Base-by-base conservation (phyloP, 352 stramenopile genomes). In the Phytophthora parvispora region DNA sequence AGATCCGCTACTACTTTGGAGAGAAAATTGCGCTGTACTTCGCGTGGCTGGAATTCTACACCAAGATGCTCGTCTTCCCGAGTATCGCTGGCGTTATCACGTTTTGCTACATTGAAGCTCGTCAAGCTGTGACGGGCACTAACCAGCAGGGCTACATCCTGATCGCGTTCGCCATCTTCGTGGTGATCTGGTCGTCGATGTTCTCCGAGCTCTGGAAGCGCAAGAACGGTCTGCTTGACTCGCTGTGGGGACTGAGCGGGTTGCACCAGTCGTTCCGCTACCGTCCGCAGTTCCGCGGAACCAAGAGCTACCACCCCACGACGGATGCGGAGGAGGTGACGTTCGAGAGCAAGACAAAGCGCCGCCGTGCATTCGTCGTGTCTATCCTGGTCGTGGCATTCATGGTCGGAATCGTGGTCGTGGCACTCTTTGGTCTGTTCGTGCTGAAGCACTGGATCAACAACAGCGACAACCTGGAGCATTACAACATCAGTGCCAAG, bases 1-100 rank as follows among this genome's bases (percentile, higher is more conserved):
- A 94, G 48, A 95, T 98, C 48, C 87, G 88, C 8, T 87, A 83
- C 52, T 98, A 98, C 74, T 98, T 97, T 81, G 93, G 93, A 55
- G 91, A 98, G 61, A 94, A 95, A 60, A 87, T 97, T 16, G 91
- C 87, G 28, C 84, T 98, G 27, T 98, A 98, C 67, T 98, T 98
- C 69, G 91, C 90, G 10, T 98, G 91, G 84, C 80, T 98, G 31
- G 91, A 92, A 10, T 97, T 97, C 60, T 98, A 97, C 80, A 98
- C 92, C n/a, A 96, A 96, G 78, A 96, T 97, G 88, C 80, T 98
- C 4, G 22, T 97, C 1, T 83, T 97, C 38, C 90, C 92, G 13
- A 74, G 85, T 9, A 81, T 96, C 9, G 72, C 87, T 0, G 93
- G 93, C 16, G 78, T 97, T 50, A 84, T 94, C 51, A 92, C 95